Percentiles rank a stretch among this genome's conserved stretches.
These are phyloP conservation scores for Rhizophagus sp. DNA, from an alignment of 192 early-diverging fungal species.

Conservation along the genomic window DNA sequence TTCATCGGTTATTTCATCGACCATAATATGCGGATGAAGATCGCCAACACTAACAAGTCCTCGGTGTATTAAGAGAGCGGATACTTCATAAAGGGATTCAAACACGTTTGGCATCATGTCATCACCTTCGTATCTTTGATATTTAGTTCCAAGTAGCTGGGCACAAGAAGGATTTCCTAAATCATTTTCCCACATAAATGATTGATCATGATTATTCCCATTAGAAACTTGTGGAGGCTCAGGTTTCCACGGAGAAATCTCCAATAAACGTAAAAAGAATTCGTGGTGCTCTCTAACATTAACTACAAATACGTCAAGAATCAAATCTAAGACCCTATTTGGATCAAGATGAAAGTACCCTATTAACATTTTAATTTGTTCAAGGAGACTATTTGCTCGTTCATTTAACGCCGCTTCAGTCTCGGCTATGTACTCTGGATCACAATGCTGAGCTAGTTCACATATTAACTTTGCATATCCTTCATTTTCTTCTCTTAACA, in stretches of 20 bases:
- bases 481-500: conserved; percentile 77
- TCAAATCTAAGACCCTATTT: conserved; percentile 77
- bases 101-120: not conserved
- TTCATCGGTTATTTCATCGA: conserved; percentile 40
- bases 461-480: conserved; percentile 78
- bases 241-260: conserved; percentile 56
- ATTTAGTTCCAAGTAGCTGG: conserved; percentile 16
- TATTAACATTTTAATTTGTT: conserved; percentile 27
- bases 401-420: not conserved
- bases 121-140: not conserved
- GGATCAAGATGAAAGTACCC: conserved; percentile 83
- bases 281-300: conserved; percentile 65
- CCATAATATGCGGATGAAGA: conserved; percentile 3
- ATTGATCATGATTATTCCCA: not conserved
- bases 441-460: conserved; percentile 47
- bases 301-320: conserved; percentile 73
- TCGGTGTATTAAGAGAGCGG: not conserved
- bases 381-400: conserved; percentile 13
- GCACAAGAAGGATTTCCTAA: conserved; percentile 61
- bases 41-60: not conserved
- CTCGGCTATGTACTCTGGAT: conserved; percentile 14
- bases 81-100: not conserved
- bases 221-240: conserved; percentile 34
- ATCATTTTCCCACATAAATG: conserved; percentile 12
- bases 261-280: conserved; percentile 71